Evolutionary conservation across 345 rosid species (phyloP), one percentile per base, ranked within the genome.

Genomic region (Linum trigynum): DNA sequence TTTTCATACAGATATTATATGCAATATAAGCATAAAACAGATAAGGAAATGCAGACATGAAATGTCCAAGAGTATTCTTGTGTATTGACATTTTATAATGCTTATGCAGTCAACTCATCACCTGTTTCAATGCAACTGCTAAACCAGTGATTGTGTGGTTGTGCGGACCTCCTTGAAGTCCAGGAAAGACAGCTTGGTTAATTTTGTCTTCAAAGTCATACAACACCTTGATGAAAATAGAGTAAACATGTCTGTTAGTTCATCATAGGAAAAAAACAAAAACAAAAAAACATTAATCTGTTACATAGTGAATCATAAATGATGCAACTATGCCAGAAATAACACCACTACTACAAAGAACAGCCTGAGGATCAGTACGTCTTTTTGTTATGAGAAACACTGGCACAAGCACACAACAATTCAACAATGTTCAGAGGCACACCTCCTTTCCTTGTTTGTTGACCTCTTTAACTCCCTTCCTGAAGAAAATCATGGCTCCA

Each of bases 141-240:
- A 94, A 83, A 79, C 95, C 99, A 57, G 99, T 57, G 61, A 94
- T 94, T 43, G 99, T 94, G 89, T 94, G 97, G 82, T 94, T 90
- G 79, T 94, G 99, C 7, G 97, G 99, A 11, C 99, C 99, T 65
- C 99, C 99, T 84, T 94, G 99, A 74, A 94, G 99, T 72, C 99
- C 99, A 60, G 99, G 99, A 75, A 94, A 94, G 62, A 94, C 97
- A 2, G 99, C 88, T 79, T 94, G 99, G 64, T 90, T 94, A 69
- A 94, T 90, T 78, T 86, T 94, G 81, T 94, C 99, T 77, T 90
- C 97, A 69, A 70, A 94, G 72, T 94, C 97, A 77, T 94, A 90
- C 72, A 88, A 39, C 41, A 94, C 92, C 99, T 94, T 68, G 61
- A 65, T 36, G 38, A 63, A 71, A 58, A 73, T 23, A 2, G 66